Base-by-base conservation (phyloP, 2,329 filamentous ascomycete genomes). In the Zalaria sp. region DNA sequence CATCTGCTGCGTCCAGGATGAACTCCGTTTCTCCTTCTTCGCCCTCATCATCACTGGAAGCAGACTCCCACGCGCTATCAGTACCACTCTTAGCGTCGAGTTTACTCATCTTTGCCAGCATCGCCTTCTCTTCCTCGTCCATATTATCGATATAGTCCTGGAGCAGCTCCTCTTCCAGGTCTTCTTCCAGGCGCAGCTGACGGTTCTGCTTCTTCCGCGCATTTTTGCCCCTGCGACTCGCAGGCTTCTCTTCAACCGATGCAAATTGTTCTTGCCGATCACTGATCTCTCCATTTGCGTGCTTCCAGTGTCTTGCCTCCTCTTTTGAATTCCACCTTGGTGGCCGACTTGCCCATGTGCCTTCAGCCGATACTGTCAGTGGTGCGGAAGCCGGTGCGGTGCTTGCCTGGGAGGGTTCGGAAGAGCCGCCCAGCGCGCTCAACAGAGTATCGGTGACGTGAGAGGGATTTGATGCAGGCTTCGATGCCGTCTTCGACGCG, bases 141-240 rank as follows among this genome's bases (percentile, higher is more conserved):
- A 83, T 68, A 46, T 86, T 84, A 35, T 73, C 70, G 52, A 85
- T 79, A 51, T 87, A 87, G 52, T 88, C 83, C 1, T 74, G 72
- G 50, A 79, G 61, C 35, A 77, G 65, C 1, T 67, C 72, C 1
- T 68, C 72, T 34, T 78, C 73, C 11, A 79, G 70, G 11, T 52
- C 46, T 9, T 49, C 39, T 5, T 50, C 47, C 5, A 41, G 38
- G 11, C 54, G 46, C 38, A 56, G 34, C n/a, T 48, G 42, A 27
- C 51, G 51, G 43, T 57, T 58, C 37, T 53, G 51, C 46, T 53
- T 52, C 47, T 59, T 59, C 9, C 57, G 49, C 18, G 53, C 54
- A 18, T 52, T 51, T 45, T 58, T 58, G 7, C 51, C 46, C 40
- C 42, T 45, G 25, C 43, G 40, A 9, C 35, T 38, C 11, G 32